A percentile compares a stretch with the other conserved stretches of the same genome.
Conservation (phyloP, 2,329 filamentous ascomycete species). For the Fusarium sp. region DNA sequence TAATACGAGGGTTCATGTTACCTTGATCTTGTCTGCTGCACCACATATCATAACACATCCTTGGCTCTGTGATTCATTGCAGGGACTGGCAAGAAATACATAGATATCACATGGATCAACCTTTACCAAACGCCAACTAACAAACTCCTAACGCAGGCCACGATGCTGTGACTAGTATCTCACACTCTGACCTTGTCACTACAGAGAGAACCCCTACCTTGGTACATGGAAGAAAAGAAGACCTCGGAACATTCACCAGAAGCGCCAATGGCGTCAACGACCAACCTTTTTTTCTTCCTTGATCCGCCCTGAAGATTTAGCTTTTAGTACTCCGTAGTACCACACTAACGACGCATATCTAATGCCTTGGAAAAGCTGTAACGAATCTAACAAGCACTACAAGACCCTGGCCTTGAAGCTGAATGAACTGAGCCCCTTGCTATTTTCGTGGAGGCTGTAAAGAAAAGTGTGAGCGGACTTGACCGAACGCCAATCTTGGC, state of each 20-base stretch:
- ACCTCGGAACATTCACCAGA: slow-evolving; percentile 13
- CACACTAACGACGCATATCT: slow-evolving; percentile 1
- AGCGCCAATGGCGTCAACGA: slow-evolving; percentile 31
- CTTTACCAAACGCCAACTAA: background rate
- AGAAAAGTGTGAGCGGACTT: slow-evolving; percentile 19
- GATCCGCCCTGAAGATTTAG: background rate
- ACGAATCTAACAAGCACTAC: background rate
- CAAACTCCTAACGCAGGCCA: slow-evolving; percentile 13
- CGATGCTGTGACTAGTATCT: background rate
- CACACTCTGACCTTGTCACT: slow-evolving; percentile 13
- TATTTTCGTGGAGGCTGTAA: slow-evolving; percentile 1
- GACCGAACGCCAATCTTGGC: slow-evolving; percentile 25
- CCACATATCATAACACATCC: background rate
- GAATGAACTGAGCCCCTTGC: slow-evolving; percentile 12
- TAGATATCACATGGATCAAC: background rate
- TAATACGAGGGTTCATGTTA: slow-evolving; percentile 3
- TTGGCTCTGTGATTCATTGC: background rate
- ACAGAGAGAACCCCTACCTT: background rate
- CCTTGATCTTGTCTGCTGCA: background rate
- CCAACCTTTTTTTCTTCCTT: background rate
- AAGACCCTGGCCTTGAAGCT: background rate
- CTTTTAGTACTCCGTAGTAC: slow-evolving; percentile 13
- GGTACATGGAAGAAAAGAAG: slow-evolving; percentile 5
- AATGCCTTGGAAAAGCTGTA: slow-evolving; percentile 29
- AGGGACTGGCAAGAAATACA: background rate